phyloP scores from a whole-genome alignment of 305 asterid species.

The Plantago coronopus region DNA sequence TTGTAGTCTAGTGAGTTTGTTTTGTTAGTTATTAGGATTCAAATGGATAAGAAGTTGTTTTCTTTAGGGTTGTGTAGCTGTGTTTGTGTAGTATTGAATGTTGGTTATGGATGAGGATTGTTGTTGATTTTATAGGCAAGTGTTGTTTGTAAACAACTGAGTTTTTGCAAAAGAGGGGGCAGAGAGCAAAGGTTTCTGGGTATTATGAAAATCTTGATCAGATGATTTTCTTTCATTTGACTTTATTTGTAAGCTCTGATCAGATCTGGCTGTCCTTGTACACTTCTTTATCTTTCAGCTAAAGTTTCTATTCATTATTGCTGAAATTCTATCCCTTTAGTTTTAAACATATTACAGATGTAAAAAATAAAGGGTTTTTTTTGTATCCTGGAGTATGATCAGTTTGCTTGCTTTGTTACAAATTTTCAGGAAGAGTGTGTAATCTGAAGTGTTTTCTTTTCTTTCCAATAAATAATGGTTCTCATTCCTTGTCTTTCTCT shows the following conservation, averaged over 20 bases:
- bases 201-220: slow-evolving; percentile 17
- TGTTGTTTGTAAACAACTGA: slow-evolving; percentile 14
- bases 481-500: not conserved
- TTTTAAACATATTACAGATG: slow-evolving; percentile 9
- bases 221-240: slow-evolving; percentile 9
- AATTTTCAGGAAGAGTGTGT: no score
- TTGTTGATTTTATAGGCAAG: not conserved
- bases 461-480: slow-evolving; percentile 6
- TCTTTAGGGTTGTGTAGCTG: not conserved
- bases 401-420: no score
- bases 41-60: slow-evolving; percentile 1
- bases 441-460: not conserved
- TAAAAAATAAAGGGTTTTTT: not conserved
- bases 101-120: not conserved
- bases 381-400: not conserved
- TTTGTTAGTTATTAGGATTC: no score
- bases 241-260: slow-evolving; percentile 17
- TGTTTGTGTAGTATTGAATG: not conserved
- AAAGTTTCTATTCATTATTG: slow-evolving; percentile 22
- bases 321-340: slow-evolving; percentile 15
- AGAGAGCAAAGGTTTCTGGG: slow-evolving; percentile 3
- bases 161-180: slow-evolving; percentile 12
- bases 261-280: slow-evolving; percentile 29
- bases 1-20: no score
- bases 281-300: slow-evolving; percentile 14